A percentile compares a stretch with the other conserved stretches of the same genome.
These are phyloP conservation scores for Auricularia sp. DNA, from an alignment of 768 basidiomycete genomes.

Conservation along the genomic window DNA sequence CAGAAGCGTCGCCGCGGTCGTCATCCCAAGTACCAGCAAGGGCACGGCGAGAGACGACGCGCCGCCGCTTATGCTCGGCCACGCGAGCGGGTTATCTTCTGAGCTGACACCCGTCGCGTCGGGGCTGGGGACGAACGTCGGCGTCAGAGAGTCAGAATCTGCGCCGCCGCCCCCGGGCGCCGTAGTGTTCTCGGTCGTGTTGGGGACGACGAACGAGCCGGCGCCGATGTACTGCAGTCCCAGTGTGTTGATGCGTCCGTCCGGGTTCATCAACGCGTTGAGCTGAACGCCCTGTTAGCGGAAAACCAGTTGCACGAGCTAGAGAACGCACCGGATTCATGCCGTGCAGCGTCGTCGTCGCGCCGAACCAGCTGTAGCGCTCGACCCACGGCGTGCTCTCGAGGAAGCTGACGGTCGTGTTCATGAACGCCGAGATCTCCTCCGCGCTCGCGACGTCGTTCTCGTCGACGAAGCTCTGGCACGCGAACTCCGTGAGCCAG, in stretches of 20 bases:
- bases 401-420: slow-evolving; percentile 44
- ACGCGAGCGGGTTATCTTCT: background rate
- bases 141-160: background rate
- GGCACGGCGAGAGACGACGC: no score
- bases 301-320: background rate
- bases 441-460: slow-evolving; percentile 14
- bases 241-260: slow-evolving; percentile 37
- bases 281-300: slow-evolving; percentile 17
- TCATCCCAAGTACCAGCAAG: no score
- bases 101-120: background rate
- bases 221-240: slow-evolving; percentile 39
- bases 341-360: slow-evolving; percentile 38
- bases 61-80: background rate
- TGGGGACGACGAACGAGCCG: background rate
- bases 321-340: slow-evolving; percentile 34
- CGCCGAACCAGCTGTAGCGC: slow-evolving; percentile 54
- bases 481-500: slow-evolving; percentile 57
- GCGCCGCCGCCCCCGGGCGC: background rate
- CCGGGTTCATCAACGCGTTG: slow-evolving; percentile 34
- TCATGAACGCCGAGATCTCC: slow-evolving; percentile 39
- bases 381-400: slow-evolving; percentile 43
- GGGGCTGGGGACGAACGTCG: background rate
- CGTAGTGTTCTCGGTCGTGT: background rate
- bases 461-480: slow-evolving; percentile 22
- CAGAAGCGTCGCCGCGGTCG: no score